Evolutionary conservation across 805 yeast species (phyloP).

Genomic region (Yarrowia sp.): DNA sequence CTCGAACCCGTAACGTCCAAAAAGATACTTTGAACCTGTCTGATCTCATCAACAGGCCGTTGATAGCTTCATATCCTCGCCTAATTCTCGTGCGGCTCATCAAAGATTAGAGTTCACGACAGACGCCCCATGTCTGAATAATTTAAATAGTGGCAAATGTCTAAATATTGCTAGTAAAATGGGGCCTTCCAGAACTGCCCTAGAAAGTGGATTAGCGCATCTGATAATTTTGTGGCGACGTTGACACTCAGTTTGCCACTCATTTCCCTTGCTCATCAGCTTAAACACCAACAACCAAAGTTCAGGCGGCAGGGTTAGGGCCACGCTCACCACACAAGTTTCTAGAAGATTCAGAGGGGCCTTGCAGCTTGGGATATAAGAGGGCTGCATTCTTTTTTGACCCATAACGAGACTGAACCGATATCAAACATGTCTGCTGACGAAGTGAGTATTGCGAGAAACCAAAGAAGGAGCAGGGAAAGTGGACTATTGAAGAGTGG

Average conservation of each 20-base stretch:
- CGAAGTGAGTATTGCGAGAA: slow-evolving; percentile 24
- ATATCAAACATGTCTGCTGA: slow-evolving; percentile 22
- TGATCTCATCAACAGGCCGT: too few relatives aligned
- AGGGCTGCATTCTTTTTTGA: neutral
- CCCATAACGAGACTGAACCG: neutral
- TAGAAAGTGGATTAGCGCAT: too few relatives aligned
- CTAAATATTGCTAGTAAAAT: too few relatives aligned
- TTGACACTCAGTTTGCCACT: too few relatives aligned
- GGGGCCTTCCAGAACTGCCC: too few relatives aligned
- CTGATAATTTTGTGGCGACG: too few relatives aligned
- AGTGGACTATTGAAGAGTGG: too few relatives aligned
- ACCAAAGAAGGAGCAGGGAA: too few relatives aligned
- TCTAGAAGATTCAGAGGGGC: slow-evolving; percentile 15
- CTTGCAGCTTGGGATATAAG: slow-evolving; percentile 20
- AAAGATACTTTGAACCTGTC: too few relatives aligned
- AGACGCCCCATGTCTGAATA: neutral
- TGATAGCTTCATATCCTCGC: too few relatives aligned
- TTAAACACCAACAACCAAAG: neutral
- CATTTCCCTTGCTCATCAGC: too few relatives aligned
- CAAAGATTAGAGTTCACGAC: neutral
- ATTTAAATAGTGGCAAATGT: neutral
- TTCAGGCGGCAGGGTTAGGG: slow-evolving; percentile 16
- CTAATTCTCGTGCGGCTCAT: neutral
- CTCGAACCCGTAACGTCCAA: too few relatives aligned
- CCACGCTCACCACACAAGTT: neutral